Percentiles rank a stretch among this genome's conserved stretches.
Conservation (phyloP, 31 red algal species). For the Asparagopsis taxiformis region DNA sequence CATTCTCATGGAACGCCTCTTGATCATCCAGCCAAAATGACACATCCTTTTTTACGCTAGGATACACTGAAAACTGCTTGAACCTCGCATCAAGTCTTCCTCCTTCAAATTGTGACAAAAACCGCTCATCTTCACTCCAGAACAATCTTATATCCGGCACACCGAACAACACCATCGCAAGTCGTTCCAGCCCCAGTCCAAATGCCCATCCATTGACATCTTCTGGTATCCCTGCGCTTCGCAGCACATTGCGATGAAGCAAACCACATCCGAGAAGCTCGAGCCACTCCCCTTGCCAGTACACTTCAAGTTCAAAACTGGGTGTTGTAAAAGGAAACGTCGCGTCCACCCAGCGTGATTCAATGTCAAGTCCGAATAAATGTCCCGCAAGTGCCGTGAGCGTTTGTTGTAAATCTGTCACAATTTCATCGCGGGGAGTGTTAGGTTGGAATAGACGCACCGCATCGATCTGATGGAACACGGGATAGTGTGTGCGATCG, state of each 20-base stretch:
- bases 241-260: conserved; percentile 65
- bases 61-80: conserved; percentile 83
- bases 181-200: conserved; percentile 90
- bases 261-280: conserved; percentile 90
- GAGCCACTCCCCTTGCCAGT: conserved; percentile 87
- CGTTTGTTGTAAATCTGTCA: conserved; percentile 36
- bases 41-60: conserved; percentile 80
- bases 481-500: conserved; percentile 93
- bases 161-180: conserved; percentile 95
- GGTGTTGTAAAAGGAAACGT: conserved; percentile 93
- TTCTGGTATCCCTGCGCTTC: conserved; percentile 25
- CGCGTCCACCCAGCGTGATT: conserved; percentile 81
- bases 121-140: conserved; percentile 85
- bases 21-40: conserved; percentile 82
- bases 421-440: conserved; percentile 14
- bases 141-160: conserved; percentile 96
- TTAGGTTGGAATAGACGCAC: conserved; percentile 60
- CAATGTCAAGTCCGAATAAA: conserved; percentile 68
- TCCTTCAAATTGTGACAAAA: conserved; percentile 63
- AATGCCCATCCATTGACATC: conserved; percentile 87
- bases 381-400: conserved; percentile 56
- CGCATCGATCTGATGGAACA: conserved; percentile 97
- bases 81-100: conserved; percentile 44
- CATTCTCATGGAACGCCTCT: conserved; percentile 83
- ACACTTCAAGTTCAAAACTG: conserved; percentile 87